Evolutionary conservation across 1,284 basidiomycete genomes (phyloP).

Genomic region (Ustilago loliicola): DNA sequence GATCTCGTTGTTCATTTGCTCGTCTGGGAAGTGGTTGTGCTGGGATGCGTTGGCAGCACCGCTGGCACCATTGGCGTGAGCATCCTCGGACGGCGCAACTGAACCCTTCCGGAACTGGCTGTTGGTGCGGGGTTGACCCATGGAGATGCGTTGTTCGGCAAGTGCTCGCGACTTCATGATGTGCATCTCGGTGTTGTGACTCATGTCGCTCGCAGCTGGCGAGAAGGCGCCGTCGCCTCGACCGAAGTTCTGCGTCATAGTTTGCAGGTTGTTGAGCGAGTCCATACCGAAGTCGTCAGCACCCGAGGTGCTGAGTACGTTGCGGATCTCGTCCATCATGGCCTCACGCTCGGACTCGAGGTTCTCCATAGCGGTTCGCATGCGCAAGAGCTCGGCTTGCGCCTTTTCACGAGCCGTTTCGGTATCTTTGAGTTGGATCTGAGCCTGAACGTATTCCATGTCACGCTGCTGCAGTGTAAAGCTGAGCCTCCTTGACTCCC

Average conservation of each 20-base stretch:
- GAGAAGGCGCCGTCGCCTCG: constrained; percentile 28
- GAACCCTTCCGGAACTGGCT: constrained; percentile 26
- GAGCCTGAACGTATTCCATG: constrained; percentile 59
- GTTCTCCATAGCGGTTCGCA: constrained; percentile 63
- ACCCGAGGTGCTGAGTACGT: constrained; percentile 46
- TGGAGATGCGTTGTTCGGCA: constrained; percentile 63
- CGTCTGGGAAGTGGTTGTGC: constrained; percentile 64
- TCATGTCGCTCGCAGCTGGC: constrained; percentile 43
- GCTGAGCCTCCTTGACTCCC: constrained; percentile 84
- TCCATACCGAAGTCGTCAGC: constrained; percentile 49
- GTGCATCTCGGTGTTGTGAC: constrained; percentile 55
- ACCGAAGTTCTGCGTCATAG: constrained; percentile 38
- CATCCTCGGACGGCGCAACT: constrained; percentile 13
- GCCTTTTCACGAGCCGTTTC: constrained; percentile 64
- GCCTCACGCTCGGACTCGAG: constrained; percentile 61
- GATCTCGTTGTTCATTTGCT: constrained; percentile 67
- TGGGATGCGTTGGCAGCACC: constrained; percentile 21
- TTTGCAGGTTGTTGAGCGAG: constrained; percentile 53
- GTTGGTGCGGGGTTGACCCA: constrained; percentile 32
- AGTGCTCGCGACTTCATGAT: constrained; percentile 61
- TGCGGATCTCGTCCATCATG: constrained; percentile 68
- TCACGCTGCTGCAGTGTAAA: constrained; percentile 60
- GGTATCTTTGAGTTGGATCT: constrained; percentile 62
- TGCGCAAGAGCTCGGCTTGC: constrained; percentile 53
- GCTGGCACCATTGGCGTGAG: constrained; percentile 15